Percentiles rank a stretch among this genome's conserved stretches.
Evolutionary conservation across 306 rosid species (phyloP).

Genomic region (Herpetospermum pedunculosum): DNA sequence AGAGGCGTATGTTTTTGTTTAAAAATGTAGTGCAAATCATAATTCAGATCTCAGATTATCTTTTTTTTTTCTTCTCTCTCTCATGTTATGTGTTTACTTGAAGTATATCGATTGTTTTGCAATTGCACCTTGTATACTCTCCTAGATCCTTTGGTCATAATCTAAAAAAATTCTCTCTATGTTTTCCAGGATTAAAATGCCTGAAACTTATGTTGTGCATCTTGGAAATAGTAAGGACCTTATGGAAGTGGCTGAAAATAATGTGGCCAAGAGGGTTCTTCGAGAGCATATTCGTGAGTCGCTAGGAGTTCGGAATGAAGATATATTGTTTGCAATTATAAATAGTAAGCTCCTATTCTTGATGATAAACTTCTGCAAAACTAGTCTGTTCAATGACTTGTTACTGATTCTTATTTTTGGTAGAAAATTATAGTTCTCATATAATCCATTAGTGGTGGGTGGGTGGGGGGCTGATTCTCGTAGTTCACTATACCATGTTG

Average conservation of each 20-base stretch:
- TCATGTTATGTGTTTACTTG: background rate
- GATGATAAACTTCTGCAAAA: background rate
- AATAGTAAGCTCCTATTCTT: slow-evolving; percentile 51
- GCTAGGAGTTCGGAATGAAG: slow-evolving; percentile 84
- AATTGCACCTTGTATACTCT: background rate
- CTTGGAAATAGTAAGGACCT: slow-evolving; percentile 98
- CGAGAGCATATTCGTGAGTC: slow-evolving; percentile 84
- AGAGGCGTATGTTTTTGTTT: background rate
- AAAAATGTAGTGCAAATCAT: background rate
- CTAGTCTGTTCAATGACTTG: background rate
- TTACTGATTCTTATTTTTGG: background rate
- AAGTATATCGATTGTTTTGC: background rate
- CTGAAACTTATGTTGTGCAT: slow-evolving; percentile 81
- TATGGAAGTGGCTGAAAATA: slow-evolving; percentile 86
- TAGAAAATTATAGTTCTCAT: background rate
- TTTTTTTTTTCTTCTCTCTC: background rate
- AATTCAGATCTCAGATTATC: background rate
- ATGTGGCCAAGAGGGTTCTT: slow-evolving; percentile 76
- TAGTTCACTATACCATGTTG: background rate
- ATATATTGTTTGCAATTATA: slow-evolving; percentile 84
- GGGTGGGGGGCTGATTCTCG: background rate
- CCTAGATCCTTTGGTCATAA: background rate
- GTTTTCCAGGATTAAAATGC: slow-evolving; percentile 65
- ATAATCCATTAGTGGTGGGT: background rate
- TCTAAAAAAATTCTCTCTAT: background rate